These are phyloP conservation scores for Laguncularia racemosa DNA, from an alignment of 345 rosid species.

Conservation along the genomic window DNA sequence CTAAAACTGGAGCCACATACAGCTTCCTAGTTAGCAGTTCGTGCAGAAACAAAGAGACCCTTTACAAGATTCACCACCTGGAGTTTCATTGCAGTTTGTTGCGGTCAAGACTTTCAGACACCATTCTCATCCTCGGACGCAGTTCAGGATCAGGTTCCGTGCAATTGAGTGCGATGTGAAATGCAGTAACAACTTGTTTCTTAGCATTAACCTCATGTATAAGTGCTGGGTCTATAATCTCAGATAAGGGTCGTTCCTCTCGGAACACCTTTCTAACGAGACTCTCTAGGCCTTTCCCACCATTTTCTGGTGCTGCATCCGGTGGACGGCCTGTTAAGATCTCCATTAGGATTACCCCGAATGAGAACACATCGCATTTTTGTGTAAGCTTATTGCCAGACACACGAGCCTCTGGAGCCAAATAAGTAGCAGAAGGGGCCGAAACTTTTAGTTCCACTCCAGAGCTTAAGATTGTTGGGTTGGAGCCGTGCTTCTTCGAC, in stretches of 20 bases:
- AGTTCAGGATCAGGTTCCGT: slow-evolving; percentile 80
- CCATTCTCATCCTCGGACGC: slow-evolving; percentile 84
- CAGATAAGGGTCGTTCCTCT: slow-evolving; percentile 61
- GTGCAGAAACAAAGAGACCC: slow-evolving; percentile 5
- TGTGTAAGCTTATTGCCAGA: slow-evolving; percentile 62
- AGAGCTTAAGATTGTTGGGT: slow-evolving; percentile 32
- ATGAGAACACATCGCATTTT: slow-evolving; percentile 82
- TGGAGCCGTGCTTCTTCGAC: slow-evolving; percentile 36
- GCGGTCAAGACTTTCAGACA: slow-evolving; percentile 74
- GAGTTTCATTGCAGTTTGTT: slow-evolving; percentile 29
- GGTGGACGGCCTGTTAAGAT: slow-evolving; percentile 64
- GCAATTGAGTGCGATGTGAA: slow-evolving; percentile 84
- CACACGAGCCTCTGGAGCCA: slow-evolving; percentile 80
- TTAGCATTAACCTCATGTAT: slow-evolving; percentile 49
- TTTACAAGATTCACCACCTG: slow-evolving; percentile 8
- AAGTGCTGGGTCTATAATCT: slow-evolving; percentile 65
- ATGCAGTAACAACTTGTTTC: slow-evolving; percentile 58
- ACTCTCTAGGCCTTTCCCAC: slow-evolving; percentile 57
- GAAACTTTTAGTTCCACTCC: slow-evolving; percentile 37
- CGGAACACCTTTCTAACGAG: slow-evolving; percentile 57
- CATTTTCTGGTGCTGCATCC: slow-evolving; percentile 47
- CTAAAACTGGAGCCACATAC: slow-evolving; percentile 1
- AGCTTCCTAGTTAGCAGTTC: too few species aligned
- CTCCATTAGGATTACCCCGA: slow-evolving; percentile 83
- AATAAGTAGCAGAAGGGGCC: slow-evolving; percentile 38